These are phyloP conservation scores for Phanerochaete sordida DNA, from an alignment of 768 basidiomycete species.

Conservation along the genomic window DNA sequence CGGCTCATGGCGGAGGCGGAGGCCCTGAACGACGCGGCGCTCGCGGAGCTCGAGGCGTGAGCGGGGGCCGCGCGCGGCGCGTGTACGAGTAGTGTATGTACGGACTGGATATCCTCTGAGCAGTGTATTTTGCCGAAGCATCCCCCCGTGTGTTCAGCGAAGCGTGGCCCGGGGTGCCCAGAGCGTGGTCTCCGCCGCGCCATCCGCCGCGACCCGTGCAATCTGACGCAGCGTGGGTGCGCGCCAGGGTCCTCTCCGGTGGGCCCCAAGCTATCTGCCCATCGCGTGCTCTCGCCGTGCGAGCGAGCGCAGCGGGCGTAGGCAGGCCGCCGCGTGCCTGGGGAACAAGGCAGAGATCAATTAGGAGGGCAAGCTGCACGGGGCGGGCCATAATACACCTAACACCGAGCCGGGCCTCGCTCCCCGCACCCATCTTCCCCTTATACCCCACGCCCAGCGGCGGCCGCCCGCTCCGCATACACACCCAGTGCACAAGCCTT, in stretches of 20 bases:
- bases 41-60: constrained; percentile 54
- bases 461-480: neutral
- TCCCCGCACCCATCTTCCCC: neutral
- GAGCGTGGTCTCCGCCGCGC: neutral
- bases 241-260: too few relatives aligned
- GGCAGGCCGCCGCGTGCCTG: neutral
- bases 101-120: neutral
- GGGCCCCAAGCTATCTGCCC: neutral
- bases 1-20: constrained; percentile 84
- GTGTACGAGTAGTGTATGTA: constrained; percentile 4
- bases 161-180: neutral
- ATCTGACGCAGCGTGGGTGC: neutral
- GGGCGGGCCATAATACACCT: neutral
- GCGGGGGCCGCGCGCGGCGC: neutral
- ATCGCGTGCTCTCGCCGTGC: neutral
- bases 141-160: neutral
- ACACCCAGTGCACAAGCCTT: neutral
- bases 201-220: neutral
- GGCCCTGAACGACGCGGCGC: constrained; percentile 71
- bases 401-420: neutral
- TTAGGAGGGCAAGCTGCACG: neutral
- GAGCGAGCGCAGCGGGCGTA: neutral
- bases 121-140: neutral
- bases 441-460: neutral
- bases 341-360: neutral